Conservation (phyloP, 352 stramenopile species). For the Pythium insidiosum region DNA sequence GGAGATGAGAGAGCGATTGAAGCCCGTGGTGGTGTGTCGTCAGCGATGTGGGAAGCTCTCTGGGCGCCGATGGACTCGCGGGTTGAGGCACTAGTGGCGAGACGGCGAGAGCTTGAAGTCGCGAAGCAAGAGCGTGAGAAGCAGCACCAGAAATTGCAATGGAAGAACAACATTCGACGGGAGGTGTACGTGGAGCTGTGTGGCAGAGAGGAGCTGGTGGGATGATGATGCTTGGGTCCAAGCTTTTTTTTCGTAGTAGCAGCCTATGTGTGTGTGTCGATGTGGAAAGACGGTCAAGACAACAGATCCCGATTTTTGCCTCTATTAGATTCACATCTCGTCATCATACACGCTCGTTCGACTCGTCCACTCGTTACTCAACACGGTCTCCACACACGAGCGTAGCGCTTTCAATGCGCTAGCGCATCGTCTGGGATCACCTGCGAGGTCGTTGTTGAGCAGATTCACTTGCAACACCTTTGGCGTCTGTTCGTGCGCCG, state of each 20-base stretch:
- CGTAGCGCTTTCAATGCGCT: slow-evolving; percentile 21
- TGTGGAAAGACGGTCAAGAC: too few species aligned
- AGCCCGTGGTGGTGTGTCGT: not conserved
- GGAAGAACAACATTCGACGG: slow-evolving; percentile 14
- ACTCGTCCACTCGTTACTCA: slow-evolving; percentile 53
- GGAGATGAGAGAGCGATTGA: not conserved
- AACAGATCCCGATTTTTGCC: not conserved
- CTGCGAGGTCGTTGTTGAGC: slow-evolving; percentile 67
- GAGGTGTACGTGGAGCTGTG: slow-evolving; percentile 9
- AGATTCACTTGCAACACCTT: too few species aligned
- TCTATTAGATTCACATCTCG: too few species aligned
- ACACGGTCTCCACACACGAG: slow-evolving; percentile 28
- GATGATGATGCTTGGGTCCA: too few species aligned
- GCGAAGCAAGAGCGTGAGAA: slow-evolving; percentile 35
- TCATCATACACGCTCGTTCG: slow-evolving; percentile 79
- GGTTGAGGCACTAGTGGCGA: slow-evolving; percentile 29
- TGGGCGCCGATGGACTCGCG: slow-evolving; percentile 19
- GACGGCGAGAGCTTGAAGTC: slow-evolving; percentile 18
- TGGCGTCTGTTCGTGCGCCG: too few species aligned
- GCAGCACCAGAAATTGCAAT: slow-evolving; percentile 12
- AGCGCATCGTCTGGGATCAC: slow-evolving; percentile 13
- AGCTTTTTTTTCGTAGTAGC: too few species aligned
- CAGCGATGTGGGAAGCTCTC: slow-evolving; percentile 7
- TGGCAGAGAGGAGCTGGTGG: too few species aligned
- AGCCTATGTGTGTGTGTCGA: too few species aligned